phyloP scores from a whole-genome alignment of 257 asterid genomes.

The Petrea volubilis region DNA sequence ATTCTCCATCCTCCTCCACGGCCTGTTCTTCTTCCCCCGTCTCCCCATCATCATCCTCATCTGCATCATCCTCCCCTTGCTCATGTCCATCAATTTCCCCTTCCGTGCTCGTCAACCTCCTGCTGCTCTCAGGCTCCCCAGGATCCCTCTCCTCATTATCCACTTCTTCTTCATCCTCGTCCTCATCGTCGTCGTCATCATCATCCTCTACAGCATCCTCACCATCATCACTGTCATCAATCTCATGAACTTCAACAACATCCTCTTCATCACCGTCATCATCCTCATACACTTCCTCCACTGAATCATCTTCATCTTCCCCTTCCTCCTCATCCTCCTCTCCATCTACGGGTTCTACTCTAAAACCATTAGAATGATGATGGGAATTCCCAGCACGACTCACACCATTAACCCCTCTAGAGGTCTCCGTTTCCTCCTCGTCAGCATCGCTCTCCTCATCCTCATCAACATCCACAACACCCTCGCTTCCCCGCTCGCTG shows the following conservation, averaged over 20 bases:
- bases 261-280: slow-evolving; percentile 71
- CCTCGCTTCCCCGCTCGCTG: slow-evolving; percentile 57
- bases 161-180: slow-evolving; percentile 77
- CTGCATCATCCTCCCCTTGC: slow-evolving; percentile 86
- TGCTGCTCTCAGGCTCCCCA: slow-evolving; percentile 58
- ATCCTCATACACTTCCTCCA: slow-evolving; percentile 69
- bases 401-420: slow-evolving; percentile 47
- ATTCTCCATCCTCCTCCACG: slow-evolving; percentile 64
- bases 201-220: slow-evolving; percentile 67
- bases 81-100: slow-evolving; percentile 97
- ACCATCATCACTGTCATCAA: slow-evolving; percentile 64
- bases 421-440: slow-evolving; percentile 75
- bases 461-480: slow-evolving; percentile 88
- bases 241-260: slow-evolving; percentile 79
- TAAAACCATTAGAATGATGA: slow-evolving; percentile 59
- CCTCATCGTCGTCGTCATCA: slow-evolving; percentile 63
- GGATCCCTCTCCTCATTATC: slow-evolving; percentile 68
- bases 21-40: slow-evolving; percentile 82
- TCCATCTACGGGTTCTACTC: slow-evolving; percentile 48
- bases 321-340: slow-evolving; percentile 57
- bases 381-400: slow-evolving; percentile 33
- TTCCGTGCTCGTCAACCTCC: slow-evolving; percentile 62
- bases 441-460: slow-evolving; percentile 88
- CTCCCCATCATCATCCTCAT: slow-evolving; percentile 87
- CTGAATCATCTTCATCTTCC: slow-evolving; percentile 65